A percentile compares a stretch with the other conserved stretches of the same genome.
These are phyloP conservation scores for Sporothrix mexicana DNA, from an alignment of 2,329 filamentous ascomycete genomes.

Conservation along the genomic window DNA sequence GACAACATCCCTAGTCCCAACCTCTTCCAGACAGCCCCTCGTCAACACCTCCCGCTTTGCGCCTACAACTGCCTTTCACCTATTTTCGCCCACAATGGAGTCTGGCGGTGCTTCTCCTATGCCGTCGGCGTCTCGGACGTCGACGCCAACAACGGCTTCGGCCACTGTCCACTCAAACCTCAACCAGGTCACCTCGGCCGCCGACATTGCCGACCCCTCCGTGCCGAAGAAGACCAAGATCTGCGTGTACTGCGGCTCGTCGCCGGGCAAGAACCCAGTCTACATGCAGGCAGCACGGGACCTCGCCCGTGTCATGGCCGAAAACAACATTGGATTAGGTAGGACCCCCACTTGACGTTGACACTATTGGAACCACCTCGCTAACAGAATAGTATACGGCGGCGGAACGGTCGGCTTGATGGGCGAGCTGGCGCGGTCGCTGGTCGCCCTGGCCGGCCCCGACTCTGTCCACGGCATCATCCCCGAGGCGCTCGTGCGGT, in stretches of 20 bases:
- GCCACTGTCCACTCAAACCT: conserved; percentile 28
- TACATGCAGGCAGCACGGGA: conserved; percentile 80
- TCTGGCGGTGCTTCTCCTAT: conserved; percentile 50
- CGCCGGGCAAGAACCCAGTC: conserved; percentile 70
- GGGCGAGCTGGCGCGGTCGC: conserved; percentile 88
- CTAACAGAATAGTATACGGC: conserved; percentile 72
- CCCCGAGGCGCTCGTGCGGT: conserved; percentile 79
- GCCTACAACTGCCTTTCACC: not conserved
- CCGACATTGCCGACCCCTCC: conserved; percentile 41
- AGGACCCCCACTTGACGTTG: not conserved
- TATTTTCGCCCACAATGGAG: conserved; percentile 45
- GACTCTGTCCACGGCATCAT: conserved; percentile 90
- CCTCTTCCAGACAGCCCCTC: conserved; percentile 17
- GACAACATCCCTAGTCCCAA: not conserved
- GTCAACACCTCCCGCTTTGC: conserved; percentile 31
- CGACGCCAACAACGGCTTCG: conserved; percentile 40
- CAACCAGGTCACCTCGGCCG: conserved; percentile 36
- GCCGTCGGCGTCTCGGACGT: conserved; percentile 41
- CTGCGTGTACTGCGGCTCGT: conserved; percentile 94
- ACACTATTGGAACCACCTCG: not conserved
- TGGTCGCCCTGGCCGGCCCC: conserved; percentile 82
- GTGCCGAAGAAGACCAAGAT: conserved; percentile 65
- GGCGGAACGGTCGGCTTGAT: conserved; percentile 94
- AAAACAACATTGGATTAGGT: conserved; percentile 77
- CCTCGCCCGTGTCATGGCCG: conserved; percentile 75